Conservation (phyloP, 73 alveolate genomes). For the Loxodes magnus region DNA sequence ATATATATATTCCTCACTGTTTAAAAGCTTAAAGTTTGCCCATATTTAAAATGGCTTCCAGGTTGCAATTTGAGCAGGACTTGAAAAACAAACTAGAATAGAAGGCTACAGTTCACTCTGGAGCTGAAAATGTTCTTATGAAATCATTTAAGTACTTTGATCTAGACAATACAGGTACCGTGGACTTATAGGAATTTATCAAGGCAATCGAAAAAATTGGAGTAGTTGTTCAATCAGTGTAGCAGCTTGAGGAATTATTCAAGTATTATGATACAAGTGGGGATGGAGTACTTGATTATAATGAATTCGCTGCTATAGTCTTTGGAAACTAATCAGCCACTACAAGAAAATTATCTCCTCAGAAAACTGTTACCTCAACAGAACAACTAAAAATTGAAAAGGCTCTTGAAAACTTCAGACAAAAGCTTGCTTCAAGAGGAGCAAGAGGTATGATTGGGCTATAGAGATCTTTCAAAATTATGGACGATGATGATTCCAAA, state of each 20-base stretch:
- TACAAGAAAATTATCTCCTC: constrained; percentile 12
- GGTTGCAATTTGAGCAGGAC: constrained; percentile 62
- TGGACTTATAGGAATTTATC: constrained; percentile 52
- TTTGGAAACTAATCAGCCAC: constrained; percentile 26
- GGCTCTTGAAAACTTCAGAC: constrained; percentile 20
- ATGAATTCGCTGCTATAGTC: constrained; percentile 36
- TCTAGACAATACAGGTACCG: constrained; percentile 58
- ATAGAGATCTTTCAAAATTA: constrained; percentile 29
- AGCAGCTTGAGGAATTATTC: constrained; percentile 20
- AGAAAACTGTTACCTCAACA: background rate
- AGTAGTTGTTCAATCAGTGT: background rate
- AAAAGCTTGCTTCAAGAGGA: constrained; percentile 31
- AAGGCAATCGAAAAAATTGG: constrained; percentile 79
- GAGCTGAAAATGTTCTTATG: constrained; percentile 72
- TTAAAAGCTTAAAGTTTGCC: no score
- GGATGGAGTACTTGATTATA: constrained; percentile 37
- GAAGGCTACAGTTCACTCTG: constrained; percentile 45
- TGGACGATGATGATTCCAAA: constrained; percentile 11
- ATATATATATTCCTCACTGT: no score
- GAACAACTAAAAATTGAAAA: background rate
- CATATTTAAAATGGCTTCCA: no score
- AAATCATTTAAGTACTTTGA: constrained; percentile 84
- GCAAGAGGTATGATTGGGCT: constrained; percentile 45
- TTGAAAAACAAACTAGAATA: constrained; percentile 55
- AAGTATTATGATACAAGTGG: constrained; percentile 32